These are phyloP conservation scores for Sugiyamaella paludigena DNA, from an alignment of 1,139 yeast genomes.

Conservation along the genomic window DNA sequence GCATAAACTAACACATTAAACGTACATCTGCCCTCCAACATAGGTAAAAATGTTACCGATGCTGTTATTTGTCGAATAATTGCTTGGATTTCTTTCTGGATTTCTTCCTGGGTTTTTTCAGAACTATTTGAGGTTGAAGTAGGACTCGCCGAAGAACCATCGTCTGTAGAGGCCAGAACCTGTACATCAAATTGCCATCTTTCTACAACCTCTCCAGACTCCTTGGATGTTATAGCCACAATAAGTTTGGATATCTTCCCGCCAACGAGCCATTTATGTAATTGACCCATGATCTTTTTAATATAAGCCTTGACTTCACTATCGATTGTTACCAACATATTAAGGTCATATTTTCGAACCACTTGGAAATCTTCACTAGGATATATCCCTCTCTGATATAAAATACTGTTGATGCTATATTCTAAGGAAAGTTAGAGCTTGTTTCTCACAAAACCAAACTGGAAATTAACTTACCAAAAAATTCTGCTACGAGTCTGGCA, in stretches of 20 bases:
- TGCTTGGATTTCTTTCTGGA: conserved; percentile 76
- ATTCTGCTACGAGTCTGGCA: conserved; percentile 41
- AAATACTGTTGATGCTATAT: conserved; percentile 72
- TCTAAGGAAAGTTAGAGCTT: conserved; percentile 36
- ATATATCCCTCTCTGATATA: conserved; percentile 87
- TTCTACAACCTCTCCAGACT: conserved; percentile 68
- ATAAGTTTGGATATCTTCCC: conserved; percentile 69
- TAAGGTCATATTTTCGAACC: conserved; percentile 77
- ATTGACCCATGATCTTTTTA: conserved; percentile 64
- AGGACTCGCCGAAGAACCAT: conserved; percentile 16
- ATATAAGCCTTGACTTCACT: conserved; percentile 75
- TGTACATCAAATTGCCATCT: conserved; percentile 82
- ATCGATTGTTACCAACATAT: conserved; percentile 69
- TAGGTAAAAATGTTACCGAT: conserved; percentile 80
- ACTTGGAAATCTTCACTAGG: conserved; percentile 84
- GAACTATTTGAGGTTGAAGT: conserved; percentile 12
- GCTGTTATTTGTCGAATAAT: conserved; percentile 88
- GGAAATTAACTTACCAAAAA: conserved; percentile 50
- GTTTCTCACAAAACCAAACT: not conserved
- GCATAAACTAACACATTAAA: conserved; percentile 87
- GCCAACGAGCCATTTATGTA: conserved; percentile 77
- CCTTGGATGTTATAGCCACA: conserved; percentile 67
- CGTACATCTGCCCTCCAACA: conserved; percentile 65
- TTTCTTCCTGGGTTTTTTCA: conserved; percentile 47
- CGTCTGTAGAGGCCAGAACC: conserved; percentile 31